Conservation (phyloP, 2,329 filamentous ascomycete species). For the Aschersonia sp. region DNA sequence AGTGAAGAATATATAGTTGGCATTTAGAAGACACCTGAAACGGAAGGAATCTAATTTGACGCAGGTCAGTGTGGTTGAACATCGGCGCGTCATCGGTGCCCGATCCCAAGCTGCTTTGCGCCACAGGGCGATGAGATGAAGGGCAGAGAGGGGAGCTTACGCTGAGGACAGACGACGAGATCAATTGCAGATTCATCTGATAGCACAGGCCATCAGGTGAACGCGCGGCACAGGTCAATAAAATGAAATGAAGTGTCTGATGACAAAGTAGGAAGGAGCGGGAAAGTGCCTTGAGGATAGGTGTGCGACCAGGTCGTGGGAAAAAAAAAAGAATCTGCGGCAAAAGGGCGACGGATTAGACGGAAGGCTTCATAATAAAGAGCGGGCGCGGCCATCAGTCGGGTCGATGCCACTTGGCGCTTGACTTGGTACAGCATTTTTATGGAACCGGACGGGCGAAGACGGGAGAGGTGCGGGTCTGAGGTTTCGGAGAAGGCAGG, state of each 20-base stretch:
- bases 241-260: conserved; percentile 3
- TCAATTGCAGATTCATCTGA: conserved; percentile 97
- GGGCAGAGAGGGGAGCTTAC: neutral
- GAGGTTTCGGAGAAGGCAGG: too few relatives aligned
- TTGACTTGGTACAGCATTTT: neutral
- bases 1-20: conserved; percentile 54
- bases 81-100: neutral
- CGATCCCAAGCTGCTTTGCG: neutral
- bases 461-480: neutral
- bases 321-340: neutral
- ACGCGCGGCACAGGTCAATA: conserved; percentile 47
- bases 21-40: conserved; percentile 67
- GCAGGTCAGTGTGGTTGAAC: neutral
- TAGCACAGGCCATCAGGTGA: conserved; percentile 83
- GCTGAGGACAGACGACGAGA: conserved; percentile 41
- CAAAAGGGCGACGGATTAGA: neutral
- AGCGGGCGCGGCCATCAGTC: too few relatives aligned
- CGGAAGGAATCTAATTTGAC: conserved; percentile 21
- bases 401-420: too few relatives aligned
- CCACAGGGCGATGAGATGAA: neutral
- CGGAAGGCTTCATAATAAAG: conserved; percentile 2
- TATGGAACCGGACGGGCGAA: neutral
- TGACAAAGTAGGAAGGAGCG: conserved; percentile 6
- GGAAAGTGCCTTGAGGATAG: neutral
- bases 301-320: neutral